A percentile compares a stretch with the other conserved stretches of the same genome.
phyloP scores from a whole-genome alignment of 2,329 filamentous ascomycete species.

The Exophiala xenobiotica region DNA sequence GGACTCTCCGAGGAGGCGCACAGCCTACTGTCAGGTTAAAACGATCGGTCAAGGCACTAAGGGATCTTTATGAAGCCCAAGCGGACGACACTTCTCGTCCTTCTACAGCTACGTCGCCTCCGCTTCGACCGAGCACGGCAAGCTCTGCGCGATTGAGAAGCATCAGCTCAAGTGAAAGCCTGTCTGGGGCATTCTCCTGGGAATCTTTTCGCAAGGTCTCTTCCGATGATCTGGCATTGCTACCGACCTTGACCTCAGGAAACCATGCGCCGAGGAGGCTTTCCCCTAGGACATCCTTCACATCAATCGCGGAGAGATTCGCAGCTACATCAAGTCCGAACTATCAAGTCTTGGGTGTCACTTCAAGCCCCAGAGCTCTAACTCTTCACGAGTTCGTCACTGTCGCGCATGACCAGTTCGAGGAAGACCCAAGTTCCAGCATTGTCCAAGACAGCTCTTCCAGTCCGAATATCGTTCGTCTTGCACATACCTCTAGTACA shows the following conservation, averaged over 20 bases:
- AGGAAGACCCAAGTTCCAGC: conserved; percentile 9
- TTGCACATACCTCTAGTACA: conserved; percentile 39
- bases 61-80: conserved; percentile 32
- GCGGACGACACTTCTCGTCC: conserved; percentile 28
- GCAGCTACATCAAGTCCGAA: conserved; percentile 26
- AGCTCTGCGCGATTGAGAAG: conserved; percentile 27
- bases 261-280: conserved; percentile 12
- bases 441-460: conserved; percentile 33
- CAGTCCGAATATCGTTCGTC: conserved; percentile 42
- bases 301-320: conserved; percentile 18
- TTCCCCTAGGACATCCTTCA: conserved; percentile 24
- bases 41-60: conserved; percentile 30
- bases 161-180: conserved; percentile 28
- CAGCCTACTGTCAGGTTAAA: conserved; percentile 28
- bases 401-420: conserved; percentile 14
- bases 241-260: conserved; percentile 23
- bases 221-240: conserved; percentile 26
- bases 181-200: conserved; percentile 28
- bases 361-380: conserved; percentile 19
- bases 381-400: conserved; percentile 13
- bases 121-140: conserved; percentile 24
- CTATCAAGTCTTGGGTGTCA: conserved; percentile 22
- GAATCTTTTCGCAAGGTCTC: conserved; percentile 26
- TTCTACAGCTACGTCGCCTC: conserved; percentile 26
- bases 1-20: conserved; percentile 5